Conservation (phyloP, 2,329 filamentous ascomycete genomes). For the Claviceps sp. region DNA sequence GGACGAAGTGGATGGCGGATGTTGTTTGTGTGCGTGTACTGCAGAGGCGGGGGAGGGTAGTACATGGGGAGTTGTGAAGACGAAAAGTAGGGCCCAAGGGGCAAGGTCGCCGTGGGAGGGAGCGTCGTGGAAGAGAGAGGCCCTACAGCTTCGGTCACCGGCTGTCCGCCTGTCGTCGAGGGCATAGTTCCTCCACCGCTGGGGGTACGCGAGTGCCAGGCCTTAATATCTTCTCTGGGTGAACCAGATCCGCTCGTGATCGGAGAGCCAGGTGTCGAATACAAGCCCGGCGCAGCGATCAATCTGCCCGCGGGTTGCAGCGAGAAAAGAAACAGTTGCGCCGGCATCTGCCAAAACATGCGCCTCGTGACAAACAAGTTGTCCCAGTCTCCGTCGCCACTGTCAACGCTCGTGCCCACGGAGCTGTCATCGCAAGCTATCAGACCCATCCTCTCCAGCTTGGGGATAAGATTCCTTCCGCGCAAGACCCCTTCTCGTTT, state of each 20-base stretch:
- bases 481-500: constrained; percentile 80
- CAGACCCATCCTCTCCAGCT: constrained; percentile 87
- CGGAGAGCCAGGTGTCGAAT: constrained; percentile 36
- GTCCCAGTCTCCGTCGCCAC: constrained; percentile 53
- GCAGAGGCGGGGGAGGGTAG: constrained; percentile 70
- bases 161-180: constrained; percentile 6
- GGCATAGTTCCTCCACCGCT: constrained; percentile 5
- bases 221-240: constrained; percentile 6
- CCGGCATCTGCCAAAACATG: constrained; percentile 87
- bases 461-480: constrained; percentile 68
- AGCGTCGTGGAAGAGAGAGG: constrained; percentile 23
- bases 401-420: constrained; percentile 52
- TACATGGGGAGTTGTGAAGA: constrained; percentile 80
- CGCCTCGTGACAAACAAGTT: constrained; percentile 70
- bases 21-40: constrained; percentile 67
- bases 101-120: constrained; percentile 22
- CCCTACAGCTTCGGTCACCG: constrained; percentile 26
- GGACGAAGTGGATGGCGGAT: constrained; percentile 76
- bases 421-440: constrained; percentile 63
- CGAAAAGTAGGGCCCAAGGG: constrained; percentile 62
- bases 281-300: constrained; percentile 23
- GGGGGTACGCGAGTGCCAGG: constrained; percentile 6
- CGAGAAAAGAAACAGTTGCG: constrained; percentile 77
- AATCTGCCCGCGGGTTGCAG: constrained; percentile 42
- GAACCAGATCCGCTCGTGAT: constrained; percentile 16